These are phyloP conservation scores for Botrytis fabae DNA, from an alignment of 2,329 filamentous ascomycete genomes.

Conservation along the genomic window DNA sequence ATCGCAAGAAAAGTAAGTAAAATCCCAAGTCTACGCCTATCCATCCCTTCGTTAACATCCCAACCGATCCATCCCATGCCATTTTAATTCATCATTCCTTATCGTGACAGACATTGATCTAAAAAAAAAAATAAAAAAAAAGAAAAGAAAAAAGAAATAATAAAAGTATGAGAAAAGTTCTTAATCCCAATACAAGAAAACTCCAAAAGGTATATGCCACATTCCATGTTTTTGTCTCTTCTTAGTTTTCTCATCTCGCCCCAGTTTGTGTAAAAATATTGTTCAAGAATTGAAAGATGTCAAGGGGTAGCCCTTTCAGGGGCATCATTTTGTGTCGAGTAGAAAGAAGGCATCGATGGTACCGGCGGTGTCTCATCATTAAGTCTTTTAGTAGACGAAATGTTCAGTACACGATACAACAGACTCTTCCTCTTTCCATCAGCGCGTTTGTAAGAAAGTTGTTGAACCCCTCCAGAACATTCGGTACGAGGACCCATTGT, in stretches of 20 bases:
- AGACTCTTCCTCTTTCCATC: slow-evolving; percentile 36
- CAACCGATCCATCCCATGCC: neutral
- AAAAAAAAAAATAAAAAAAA: slow-evolving; percentile 6
- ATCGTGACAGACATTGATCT: slow-evolving; percentile 18
- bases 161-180: slow-evolving; percentile 6
- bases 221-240: neutral
- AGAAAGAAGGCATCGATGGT: slow-evolving; percentile 6
- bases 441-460: slow-evolving; percentile 26
- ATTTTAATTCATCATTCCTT: slow-evolving; percentile 14
- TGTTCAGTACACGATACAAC: slow-evolving; percentile 36
- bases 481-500: slow-evolving; percentile 28
- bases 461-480: slow-evolving; percentile 15
- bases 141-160: neutral
- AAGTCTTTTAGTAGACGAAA: slow-evolving; percentile 24
- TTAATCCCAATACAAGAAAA: slow-evolving; percentile 10
- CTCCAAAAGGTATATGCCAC: slow-evolving; percentile 14
- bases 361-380: neutral
- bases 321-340: neutral
- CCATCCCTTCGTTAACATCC: slow-evolving; percentile 1
- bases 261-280: neutral
- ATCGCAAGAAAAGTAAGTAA: neutral
- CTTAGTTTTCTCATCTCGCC: neutral
- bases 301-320: neutral
- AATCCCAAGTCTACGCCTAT: neutral
- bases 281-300: slow-evolving; percentile 5